Evolutionary conservation across 495 filamentous ascomycete species (phyloP).

Genomic region (Penicillium nucicola): DNA sequence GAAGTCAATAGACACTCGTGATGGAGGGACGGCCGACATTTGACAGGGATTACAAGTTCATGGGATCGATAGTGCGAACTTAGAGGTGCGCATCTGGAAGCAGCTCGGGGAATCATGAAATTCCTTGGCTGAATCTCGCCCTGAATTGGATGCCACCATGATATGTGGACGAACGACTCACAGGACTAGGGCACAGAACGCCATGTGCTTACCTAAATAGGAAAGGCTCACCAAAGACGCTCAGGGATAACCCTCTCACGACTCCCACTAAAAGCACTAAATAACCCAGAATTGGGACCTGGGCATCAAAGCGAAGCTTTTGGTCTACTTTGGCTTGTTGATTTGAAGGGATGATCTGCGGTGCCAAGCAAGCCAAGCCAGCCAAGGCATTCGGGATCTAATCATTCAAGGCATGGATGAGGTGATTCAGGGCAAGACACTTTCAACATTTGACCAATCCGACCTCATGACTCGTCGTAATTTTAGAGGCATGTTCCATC

Average conservation of each 20-base stretch:
- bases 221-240: background rate
- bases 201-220: background rate
- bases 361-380: constrained; percentile 17
- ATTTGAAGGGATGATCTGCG: constrained; percentile 7
- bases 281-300: background rate
- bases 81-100: background rate
- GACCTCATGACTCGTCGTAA: background rate
- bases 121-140: background rate
- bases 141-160: background rate
- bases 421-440: constrained; percentile 9
- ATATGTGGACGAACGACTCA: background rate
- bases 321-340: background rate
- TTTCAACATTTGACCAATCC: background rate
- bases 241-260: background rate
- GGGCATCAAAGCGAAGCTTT: constrained; percentile 9
- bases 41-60: constrained; percentile 4
- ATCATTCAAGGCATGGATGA: constrained; percentile 11
- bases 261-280: background rate
- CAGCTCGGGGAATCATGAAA: background rate
- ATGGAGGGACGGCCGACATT: background rate
- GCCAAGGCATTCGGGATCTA: constrained; percentile 4
- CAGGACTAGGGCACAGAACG: background rate
- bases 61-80: constrained; percentile 1
- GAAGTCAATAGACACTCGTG: background rate
- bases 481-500: background rate